phyloP scores from a whole-genome alignment of 2,329 filamentous ascomycete genomes.

The Nannizzia gypsea region DNA sequence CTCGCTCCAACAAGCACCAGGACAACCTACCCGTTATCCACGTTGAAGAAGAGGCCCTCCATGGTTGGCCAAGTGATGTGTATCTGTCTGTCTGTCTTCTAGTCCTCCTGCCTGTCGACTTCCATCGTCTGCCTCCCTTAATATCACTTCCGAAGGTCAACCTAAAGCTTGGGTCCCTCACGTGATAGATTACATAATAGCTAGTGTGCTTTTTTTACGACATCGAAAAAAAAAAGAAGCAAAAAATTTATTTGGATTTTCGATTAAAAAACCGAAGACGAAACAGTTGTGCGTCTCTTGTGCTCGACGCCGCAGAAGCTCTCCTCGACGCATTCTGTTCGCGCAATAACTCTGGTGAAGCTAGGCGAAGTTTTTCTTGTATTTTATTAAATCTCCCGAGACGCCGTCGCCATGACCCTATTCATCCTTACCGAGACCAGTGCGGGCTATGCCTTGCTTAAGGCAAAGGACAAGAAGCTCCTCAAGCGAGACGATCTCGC shows the following conservation, averaged over 20 bases:
- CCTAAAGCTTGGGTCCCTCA: neutral
- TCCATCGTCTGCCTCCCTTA: neutral
- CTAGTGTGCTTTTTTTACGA: neutral
- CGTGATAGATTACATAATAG: neutral
- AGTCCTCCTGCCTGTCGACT: neutral
- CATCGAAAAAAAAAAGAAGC: neutral
- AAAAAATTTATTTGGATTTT: constrained; percentile 7
- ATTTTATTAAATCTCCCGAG: neutral
- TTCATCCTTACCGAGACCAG: constrained; percentile 91
- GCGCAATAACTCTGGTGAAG: neutral
- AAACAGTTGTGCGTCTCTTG: neutral
- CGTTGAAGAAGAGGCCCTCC: constrained; percentile 92
- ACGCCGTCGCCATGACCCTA: constrained; percentile 56
- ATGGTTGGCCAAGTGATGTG: constrained; percentile 35
- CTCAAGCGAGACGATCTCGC: constrained; percentile 74
- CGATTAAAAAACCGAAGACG: constrained; percentile 1
- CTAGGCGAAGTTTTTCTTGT: neutral
- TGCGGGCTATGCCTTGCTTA: constrained; percentile 95
- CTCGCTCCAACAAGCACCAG: neutral
- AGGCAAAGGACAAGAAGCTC: constrained; percentile 97
- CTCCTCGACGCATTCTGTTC: neutral
- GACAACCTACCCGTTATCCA: constrained; percentile 68
- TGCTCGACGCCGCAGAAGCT: neutral
- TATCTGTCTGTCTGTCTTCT: neutral
- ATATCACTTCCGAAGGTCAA: neutral